These are phyloP conservation scores for Rosa persica DNA, from an alignment of 306 rosid species.

Conservation along the genomic window DNA sequence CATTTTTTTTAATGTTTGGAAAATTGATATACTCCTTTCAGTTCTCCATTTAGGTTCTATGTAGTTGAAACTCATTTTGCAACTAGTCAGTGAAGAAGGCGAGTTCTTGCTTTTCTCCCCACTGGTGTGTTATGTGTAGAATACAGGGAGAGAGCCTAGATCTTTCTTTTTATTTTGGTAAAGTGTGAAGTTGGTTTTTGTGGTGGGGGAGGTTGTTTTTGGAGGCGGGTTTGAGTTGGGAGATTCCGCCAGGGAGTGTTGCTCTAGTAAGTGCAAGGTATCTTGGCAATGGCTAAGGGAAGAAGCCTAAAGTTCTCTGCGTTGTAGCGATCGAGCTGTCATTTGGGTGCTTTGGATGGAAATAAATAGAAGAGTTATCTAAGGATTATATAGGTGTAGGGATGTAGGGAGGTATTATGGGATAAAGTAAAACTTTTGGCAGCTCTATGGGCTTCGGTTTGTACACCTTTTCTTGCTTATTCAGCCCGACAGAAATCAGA, in stretches of 20 bases:
- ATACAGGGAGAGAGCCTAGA: neutral
- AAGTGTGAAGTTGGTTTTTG: neutral
- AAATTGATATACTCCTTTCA: neutral
- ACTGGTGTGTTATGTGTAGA: neutral
- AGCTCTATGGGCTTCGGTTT: no score
- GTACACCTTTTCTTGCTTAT: no score
- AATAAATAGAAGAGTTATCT: neutral
- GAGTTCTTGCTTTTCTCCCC: neutral
- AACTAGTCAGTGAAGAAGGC: neutral
- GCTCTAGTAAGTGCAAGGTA: neutral
- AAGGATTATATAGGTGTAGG: neutral
- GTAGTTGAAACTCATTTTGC: neutral
- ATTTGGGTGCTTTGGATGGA: neutral
- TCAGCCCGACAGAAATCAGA: no score
- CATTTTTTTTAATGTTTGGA: neutral
- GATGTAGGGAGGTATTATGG: neutral
- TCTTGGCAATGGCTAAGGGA: neutral
- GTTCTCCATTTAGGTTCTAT: neutral
- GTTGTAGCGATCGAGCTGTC: neutral
- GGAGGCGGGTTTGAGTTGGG: neutral
- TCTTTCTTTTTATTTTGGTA: neutral
- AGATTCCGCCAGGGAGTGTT: neutral
- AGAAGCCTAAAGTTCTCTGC: neutral
- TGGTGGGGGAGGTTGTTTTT: neutral
- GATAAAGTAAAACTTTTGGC: neutral